phyloP scores from a whole-genome alignment of 2,329 filamentous ascomycete genomes.

The Penicillium aurantiogriseum region DNA sequence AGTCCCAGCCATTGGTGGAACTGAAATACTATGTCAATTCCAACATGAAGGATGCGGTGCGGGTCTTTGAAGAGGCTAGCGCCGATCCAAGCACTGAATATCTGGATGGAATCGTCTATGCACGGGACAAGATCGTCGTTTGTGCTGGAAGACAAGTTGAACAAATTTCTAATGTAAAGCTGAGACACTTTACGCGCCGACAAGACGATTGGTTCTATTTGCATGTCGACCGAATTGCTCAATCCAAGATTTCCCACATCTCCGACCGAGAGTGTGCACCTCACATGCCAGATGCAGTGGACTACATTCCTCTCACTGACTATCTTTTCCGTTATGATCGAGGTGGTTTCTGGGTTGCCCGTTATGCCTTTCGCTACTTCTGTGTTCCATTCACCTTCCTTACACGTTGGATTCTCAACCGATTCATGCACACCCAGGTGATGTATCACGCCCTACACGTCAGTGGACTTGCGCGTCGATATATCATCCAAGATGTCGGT shows the following conservation, averaged over 20 bases:
- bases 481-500: slow-evolving; percentile 63
- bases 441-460: slow-evolving; percentile 64
- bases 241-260: not conserved
- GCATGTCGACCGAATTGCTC: slow-evolving; percentile 45
- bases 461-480: slow-evolving; percentile 54
- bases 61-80: slow-evolving; percentile 49
- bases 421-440: slow-evolving; percentile 60
- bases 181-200: slow-evolving; percentile 55
- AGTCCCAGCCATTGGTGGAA: slow-evolving; percentile 58
- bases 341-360: slow-evolving; percentile 64
- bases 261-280: not conserved
- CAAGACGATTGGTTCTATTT: slow-evolving; percentile 73
- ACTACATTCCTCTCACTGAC: slow-evolving; percentile 35
- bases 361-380: slow-evolving; percentile 62
- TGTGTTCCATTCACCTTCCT: slow-evolving; percentile 58
- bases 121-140: slow-evolving; percentile 55
- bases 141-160: slow-evolving; percentile 61
- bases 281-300: slow-evolving; percentile 10
- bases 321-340: slow-evolving; percentile 55
- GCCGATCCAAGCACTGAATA: slow-evolving; percentile 55
- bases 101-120: slow-evolving; percentile 68
- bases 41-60: slow-evolving; percentile 50
- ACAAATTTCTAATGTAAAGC: slow-evolving; percentile 35
- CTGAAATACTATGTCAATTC: slow-evolving; percentile 60
- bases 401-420: slow-evolving; percentile 59